These are phyloP conservation scores for Simmondsia chinensis DNA, from an alignment of 148 eudicot species.

Conservation along the genomic window DNA sequence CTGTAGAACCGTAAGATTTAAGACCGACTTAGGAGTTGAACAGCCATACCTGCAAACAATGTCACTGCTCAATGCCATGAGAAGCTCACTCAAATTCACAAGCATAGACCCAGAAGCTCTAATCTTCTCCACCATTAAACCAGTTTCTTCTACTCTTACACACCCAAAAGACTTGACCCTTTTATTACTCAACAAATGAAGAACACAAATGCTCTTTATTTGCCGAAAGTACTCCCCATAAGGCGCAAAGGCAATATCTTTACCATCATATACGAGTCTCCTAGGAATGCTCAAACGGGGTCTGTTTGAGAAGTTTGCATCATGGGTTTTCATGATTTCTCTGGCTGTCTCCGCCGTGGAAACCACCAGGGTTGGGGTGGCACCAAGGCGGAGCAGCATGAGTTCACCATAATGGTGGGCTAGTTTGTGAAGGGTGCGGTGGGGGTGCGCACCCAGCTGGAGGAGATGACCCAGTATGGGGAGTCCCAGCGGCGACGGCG, in stretches of 20 bases:
- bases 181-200: slow-evolving; percentile 31
- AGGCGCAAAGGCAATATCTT: slow-evolving; percentile 13
- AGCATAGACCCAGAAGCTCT: neutral
- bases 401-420: slow-evolving; percentile 28
- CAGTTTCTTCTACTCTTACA: slow-evolving; percentile 43
- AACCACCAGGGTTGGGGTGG: slow-evolving; percentile 21
- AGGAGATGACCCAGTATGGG: slow-evolving; percentile 61
- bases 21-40: too few species aligned
- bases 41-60: slow-evolving; percentile 34
- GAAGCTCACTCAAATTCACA: slow-evolving; percentile 33
- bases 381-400: slow-evolving; percentile 46
- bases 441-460: slow-evolving; percentile 29
- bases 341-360: slow-evolving; percentile 16
- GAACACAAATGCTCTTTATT: slow-evolving; percentile 18
- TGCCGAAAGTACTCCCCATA: slow-evolving; percentile 32
- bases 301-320: slow-evolving; percentile 25
- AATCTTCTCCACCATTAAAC: slow-evolving; percentile 25
- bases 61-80: slow-evolving; percentile 14
- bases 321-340: slow-evolving; percentile 44
- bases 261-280: slow-evolving; percentile 7
- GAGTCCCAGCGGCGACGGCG: slow-evolving; percentile 48
- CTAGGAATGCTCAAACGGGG: neutral
- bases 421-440: slow-evolving; percentile 24
- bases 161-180: slow-evolving; percentile 31
- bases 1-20: too few species aligned